Conservation (phyloP, 768 basidiomycete genomes). For the Boletus insuetus region DNA sequence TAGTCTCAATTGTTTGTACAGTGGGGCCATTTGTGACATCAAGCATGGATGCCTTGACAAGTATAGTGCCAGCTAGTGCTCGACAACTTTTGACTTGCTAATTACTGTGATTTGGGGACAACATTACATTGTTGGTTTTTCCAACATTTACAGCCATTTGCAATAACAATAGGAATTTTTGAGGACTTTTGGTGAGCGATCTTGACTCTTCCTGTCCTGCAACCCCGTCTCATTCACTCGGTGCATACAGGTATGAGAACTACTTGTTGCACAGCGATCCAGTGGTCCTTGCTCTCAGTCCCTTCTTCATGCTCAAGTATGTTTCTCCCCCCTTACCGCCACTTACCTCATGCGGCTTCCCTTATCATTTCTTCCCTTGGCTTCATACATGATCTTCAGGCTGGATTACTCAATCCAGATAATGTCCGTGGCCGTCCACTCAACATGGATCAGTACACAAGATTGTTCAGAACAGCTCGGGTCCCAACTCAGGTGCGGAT, state of each 20-base stretch:
- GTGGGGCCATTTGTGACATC: too few relatives aligned
- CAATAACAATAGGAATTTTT: slow-evolving; percentile 30
- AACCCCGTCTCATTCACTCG: not conserved
- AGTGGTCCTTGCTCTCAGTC: slow-evolving; percentile 92
- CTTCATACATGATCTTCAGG: slow-evolving; percentile 90
- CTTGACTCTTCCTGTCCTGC: not conserved
- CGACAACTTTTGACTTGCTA: too few relatives aligned
- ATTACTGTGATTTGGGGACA: too few relatives aligned
- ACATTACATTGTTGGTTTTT: too few relatives aligned
- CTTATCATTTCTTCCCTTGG: slow-evolving; percentile 86
- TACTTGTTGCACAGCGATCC: slow-evolving; percentile 88
- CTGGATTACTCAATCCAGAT: slow-evolving; percentile 81
- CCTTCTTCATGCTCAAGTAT: slow-evolving; percentile 96
- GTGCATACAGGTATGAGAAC: slow-evolving; percentile 67
- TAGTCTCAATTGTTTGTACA: too few relatives aligned
- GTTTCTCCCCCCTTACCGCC: slow-evolving; percentile 27
- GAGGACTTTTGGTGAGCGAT: slow-evolving; percentile 88
- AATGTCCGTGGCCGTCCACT: slow-evolving; percentile 71
- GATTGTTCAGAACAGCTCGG: slow-evolving; percentile 87
- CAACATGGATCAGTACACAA: slow-evolving; percentile 92
- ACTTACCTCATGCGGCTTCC: slow-evolving; percentile 70
- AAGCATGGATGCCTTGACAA: too few relatives aligned
- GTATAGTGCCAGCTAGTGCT: too few relatives aligned
- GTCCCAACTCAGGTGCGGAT: slow-evolving; percentile 77
- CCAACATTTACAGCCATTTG: too few relatives aligned